Evolutionary conservation across 345 rosid species (phyloP), one percentile per base, ranked within the genome.

Genomic region (Eucalyptus polyanthemos): DNA sequence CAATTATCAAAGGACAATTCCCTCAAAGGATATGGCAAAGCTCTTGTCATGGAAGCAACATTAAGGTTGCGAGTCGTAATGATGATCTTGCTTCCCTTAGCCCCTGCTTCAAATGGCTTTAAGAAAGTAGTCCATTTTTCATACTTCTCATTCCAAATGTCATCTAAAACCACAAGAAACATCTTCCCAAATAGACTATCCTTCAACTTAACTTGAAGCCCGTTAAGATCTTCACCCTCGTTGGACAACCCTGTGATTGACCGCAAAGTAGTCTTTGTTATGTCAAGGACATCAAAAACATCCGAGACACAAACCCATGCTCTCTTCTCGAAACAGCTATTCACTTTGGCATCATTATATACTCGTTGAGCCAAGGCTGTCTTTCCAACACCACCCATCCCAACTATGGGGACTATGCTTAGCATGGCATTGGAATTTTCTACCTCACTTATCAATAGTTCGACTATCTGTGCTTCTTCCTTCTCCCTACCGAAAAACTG

Each of bases 191-290:
- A 1, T 13, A 50, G 15, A 14, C 6, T 50, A 14, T 14, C 51
- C 51, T 50, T 50, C 51, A 50, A 50, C 51, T 13, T 50, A 50
- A 50, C 51, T 14, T 50, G 50, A 49, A 49, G 50, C 50, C 4
- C 2, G 0, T 49, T 49, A 49, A 49, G 50, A 49, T 49, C 49
- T 10, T 45, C 1, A 1, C 2, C 50, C 2, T 49, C 14, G 1
- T 4, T 0, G 2, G 50, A 49, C 14, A 1, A 49, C 12, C 14
- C 2, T 0, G 29, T 56, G 62, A 56, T 10, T 0, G 29, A 56
- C 6, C 0, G 62, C 29, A 58, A 58, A 24, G 2, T 24, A 58
- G n/a, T 58, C 6, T 10, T 58, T 58, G 65, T 58, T 58, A 58
- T 58, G 65, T 10, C 14, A 5, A 56, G 29, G 9, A 24, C 14